Evolutionary conservation across 805 yeast genomes (phyloP).

Genomic region (Starmerella etchellsii): DNA sequence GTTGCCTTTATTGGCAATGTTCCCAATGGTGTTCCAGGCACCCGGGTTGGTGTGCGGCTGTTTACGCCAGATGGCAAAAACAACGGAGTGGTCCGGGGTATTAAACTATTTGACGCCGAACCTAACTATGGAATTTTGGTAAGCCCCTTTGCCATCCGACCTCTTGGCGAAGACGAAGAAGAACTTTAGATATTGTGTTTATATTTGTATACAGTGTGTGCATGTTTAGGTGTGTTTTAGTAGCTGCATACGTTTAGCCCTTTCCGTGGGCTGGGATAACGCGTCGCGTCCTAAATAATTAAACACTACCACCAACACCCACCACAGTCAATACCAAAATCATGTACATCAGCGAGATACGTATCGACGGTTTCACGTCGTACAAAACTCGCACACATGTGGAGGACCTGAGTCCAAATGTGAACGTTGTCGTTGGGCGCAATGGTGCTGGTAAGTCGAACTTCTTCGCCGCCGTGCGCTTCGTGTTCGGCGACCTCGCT

Average conservation of each 20-base stretch:
- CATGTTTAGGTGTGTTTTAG: no score
- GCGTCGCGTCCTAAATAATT: slow-evolving; percentile 2
- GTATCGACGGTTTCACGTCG: slow-evolving; percentile 87
- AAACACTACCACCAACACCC: not conserved
- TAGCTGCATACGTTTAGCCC: no score
- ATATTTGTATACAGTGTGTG: not conserved
- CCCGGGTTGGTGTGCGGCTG: slow-evolving; percentile 77
- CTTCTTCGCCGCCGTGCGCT: slow-evolving; percentile 87
- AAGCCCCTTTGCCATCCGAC: slow-evolving; percentile 52
- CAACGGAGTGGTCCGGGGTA: slow-evolving; percentile 59
- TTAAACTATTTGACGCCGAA: slow-evolving; percentile 42
- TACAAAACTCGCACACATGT: slow-evolving; percentile 72
- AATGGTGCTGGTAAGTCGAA: slow-evolving; percentile 70
- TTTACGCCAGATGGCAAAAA: slow-evolving; percentile 83
- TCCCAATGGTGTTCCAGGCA: slow-evolving; percentile 34
- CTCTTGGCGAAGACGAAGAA: slow-evolving; percentile 52
- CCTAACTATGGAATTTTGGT: slow-evolving; percentile 65
- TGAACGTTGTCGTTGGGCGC: slow-evolving; percentile 54
- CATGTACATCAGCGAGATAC: slow-evolving; percentile 31
- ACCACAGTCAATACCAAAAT: not conserved
- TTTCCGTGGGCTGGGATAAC: not conserved
- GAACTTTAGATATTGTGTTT: slow-evolving; percentile 20
- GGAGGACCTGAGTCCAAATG: slow-evolving; percentile 62
- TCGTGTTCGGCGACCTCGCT: slow-evolving; percentile 72
- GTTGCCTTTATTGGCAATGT: slow-evolving; percentile 60